A percentile compares a stretch with the other conserved stretches of the same genome.
Evolutionary conservation across 2,329 filamentous ascomycete species (phyloP).

Genomic region (Colletotrichum sp.): DNA sequence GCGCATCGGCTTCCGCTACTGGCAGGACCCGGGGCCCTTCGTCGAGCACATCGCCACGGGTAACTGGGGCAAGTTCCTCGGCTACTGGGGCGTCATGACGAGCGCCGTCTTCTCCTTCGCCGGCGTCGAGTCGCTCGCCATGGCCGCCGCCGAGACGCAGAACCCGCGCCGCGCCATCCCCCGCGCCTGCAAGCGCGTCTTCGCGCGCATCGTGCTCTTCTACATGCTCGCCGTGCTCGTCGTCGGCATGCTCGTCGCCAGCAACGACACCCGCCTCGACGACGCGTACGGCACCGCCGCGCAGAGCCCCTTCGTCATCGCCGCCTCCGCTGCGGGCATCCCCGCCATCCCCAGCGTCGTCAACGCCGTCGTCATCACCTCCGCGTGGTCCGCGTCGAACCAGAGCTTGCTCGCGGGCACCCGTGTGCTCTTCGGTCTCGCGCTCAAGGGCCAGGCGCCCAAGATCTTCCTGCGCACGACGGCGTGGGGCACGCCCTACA

Average conservation of each 20-base stretch:
- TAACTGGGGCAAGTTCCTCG: constrained; percentile 34
- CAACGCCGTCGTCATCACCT: constrained; percentile 59
- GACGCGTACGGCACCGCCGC: constrained; percentile 54
- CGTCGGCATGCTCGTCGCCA: constrained; percentile 58
- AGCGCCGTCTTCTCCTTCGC: constrained; percentile 28
- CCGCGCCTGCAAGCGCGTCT: constrained; percentile 28
- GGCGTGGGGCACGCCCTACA: constrained; percentile 33
- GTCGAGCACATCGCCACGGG: constrained; percentile 61
- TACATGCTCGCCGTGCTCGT: constrained; percentile 57
- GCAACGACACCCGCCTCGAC: constrained; percentile 53
- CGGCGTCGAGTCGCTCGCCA: constrained; percentile 26
- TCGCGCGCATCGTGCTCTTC: constrained; percentile 36
- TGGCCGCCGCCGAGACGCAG: constrained; percentile 29
- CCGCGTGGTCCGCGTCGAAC: constrained; percentile 56
- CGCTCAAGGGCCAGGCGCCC: constrained; percentile 56
- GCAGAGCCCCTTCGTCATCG: constrained; percentile 55
- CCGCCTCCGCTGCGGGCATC: constrained; percentile 57
- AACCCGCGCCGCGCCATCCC: constrained; percentile 51
- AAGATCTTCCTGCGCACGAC: constrained; percentile 41
- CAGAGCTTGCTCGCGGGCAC: constrained; percentile 60
- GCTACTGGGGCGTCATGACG: constrained; percentile 27
- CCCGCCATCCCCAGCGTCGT: constrained; percentile 58
- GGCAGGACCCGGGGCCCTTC: constrained; percentile 49
- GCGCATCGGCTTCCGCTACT: constrained; percentile 25
- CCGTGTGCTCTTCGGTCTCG: constrained; percentile 60